phyloP scores from a whole-genome alignment of 257 asterid species.

The Rubia yunnanensis region DNA sequence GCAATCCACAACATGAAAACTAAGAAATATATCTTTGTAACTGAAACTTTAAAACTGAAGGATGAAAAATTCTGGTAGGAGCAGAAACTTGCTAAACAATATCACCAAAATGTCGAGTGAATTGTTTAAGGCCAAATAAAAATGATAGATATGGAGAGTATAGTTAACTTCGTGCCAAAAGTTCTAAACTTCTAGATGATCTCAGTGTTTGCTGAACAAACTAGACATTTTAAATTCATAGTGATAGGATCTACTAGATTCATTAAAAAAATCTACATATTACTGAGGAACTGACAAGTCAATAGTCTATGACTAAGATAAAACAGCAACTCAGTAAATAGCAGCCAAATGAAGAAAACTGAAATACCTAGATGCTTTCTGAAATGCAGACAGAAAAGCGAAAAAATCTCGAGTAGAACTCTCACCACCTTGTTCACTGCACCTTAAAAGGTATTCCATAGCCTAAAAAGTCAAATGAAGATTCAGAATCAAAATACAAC shows the following conservation, averaged over 20 bases:
- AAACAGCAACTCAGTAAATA: neutral
- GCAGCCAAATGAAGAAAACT: slow-evolving; percentile 2
- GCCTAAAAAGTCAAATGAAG: slow-evolving; percentile 38
- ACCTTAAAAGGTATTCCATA: slow-evolving; percentile 64
- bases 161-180: neutral
- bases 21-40: neutral
- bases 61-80: neutral
- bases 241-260: neutral
- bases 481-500: neutral
- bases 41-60: neutral
- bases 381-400: slow-evolving; percentile 61
- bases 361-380: slow-evolving; percentile 68
- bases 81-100: neutral
- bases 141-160: neutral
- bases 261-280: neutral
- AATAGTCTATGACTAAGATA: neutral
- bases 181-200: neutral
- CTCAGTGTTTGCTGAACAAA: neutral
- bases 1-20: too few relatives aligned
- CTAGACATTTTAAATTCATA: neutral
- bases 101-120: neutral
- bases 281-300: neutral
- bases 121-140: neutral
- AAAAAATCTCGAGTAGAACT: slow-evolving; percentile 58
- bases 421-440: slow-evolving; percentile 66